Evolutionary conservation across 2,329 filamentous ascomycete species (phyloP).

Genomic region (Penicillium glabrum): DNA sequence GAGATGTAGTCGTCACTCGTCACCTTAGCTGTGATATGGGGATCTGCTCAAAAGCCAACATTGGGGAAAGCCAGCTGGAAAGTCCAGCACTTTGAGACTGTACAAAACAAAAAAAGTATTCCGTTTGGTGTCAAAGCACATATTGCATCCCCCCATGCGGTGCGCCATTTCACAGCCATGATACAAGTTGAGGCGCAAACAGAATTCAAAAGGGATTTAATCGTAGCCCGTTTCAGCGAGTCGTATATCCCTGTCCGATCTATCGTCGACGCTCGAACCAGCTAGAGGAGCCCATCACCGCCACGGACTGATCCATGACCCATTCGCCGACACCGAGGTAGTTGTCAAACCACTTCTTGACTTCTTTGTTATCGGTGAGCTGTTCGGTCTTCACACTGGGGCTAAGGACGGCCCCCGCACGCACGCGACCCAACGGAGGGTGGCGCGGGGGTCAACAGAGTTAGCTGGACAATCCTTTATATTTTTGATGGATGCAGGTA

Average conservation of each 20-base stretch:
- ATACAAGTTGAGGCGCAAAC: slow-evolving; percentile 6
- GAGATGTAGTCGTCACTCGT: slow-evolving; percentile 21
- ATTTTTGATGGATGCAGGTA: not conserved
- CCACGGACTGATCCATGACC: slow-evolving; percentile 97
- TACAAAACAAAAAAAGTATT: not conserved
- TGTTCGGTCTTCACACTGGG: slow-evolving; percentile 85
- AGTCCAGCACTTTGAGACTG: not conserved
- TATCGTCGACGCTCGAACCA: slow-evolving; percentile 91
- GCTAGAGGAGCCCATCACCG: slow-evolving; percentile 80
- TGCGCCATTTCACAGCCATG: not conserved
- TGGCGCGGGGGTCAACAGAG: slow-evolving; percentile 26
- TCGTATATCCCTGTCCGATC: slow-evolving; percentile 15
- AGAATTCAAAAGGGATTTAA: not conserved
- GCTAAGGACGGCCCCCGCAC: slow-evolving; percentile 36
- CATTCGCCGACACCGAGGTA: slow-evolving; percentile 95
- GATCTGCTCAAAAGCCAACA: not conserved
- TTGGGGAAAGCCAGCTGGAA: not conserved
- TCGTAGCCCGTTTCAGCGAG: not conserved
- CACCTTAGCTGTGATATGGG: slow-evolving; percentile 9
- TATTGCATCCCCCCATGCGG: not conserved
- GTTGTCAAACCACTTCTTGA: slow-evolving; percentile 86
- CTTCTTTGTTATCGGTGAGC: slow-evolving; percentile 77
- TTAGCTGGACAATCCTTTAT: slow-evolving; percentile 23
- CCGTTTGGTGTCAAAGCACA: not conserved
- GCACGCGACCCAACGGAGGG: slow-evolving; percentile 28